Evolutionary conservation across 2,329 filamentous ascomycete species (phyloP).

Genomic region (Trichoderma pleuroti): DNA sequence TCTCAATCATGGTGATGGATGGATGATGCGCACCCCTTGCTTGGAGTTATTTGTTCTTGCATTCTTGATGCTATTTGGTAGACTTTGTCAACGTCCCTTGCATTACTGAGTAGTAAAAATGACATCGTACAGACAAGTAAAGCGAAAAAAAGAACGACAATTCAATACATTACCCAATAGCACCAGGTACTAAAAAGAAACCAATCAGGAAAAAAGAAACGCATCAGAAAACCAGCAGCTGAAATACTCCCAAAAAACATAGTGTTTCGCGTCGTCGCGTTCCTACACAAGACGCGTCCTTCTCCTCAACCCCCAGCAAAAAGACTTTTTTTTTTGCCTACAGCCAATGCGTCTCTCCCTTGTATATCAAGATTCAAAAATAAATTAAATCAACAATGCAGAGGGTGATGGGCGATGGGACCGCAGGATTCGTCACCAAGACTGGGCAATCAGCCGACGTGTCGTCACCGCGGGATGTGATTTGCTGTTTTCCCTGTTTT

Average conservation of each 20-base stretch:
- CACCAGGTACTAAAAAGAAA: background rate
- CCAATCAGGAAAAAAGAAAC: background rate
- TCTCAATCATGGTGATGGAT: background rate
- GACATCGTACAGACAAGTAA: background rate
- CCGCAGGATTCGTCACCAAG: background rate
- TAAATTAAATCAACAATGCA: background rate
- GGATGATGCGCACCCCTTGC: background rate
- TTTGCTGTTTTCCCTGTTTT: too few species aligned
- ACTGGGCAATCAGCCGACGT: background rate
- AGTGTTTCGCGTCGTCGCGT: background rate
- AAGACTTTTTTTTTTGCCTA: too few species aligned
- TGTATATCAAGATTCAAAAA: background rate
- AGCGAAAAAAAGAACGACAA: background rate
- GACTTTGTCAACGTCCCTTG: background rate
- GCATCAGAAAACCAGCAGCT: background rate
- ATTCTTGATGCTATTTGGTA: background rate
- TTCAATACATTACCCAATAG: background rate
- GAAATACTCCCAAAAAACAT: background rate
- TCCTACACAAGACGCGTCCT: background rate
- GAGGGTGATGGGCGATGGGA: background rate
- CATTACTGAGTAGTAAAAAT: background rate
- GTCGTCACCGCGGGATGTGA: background rate
- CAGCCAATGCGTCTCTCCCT: background rate
- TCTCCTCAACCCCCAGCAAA: background rate
- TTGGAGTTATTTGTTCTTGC: background rate